These are phyloP conservation scores for Takakia lepidozioides DNA, from an alignment of 225 moss, liverwort and hornwort genomes.

Conservation along the genomic window DNA sequence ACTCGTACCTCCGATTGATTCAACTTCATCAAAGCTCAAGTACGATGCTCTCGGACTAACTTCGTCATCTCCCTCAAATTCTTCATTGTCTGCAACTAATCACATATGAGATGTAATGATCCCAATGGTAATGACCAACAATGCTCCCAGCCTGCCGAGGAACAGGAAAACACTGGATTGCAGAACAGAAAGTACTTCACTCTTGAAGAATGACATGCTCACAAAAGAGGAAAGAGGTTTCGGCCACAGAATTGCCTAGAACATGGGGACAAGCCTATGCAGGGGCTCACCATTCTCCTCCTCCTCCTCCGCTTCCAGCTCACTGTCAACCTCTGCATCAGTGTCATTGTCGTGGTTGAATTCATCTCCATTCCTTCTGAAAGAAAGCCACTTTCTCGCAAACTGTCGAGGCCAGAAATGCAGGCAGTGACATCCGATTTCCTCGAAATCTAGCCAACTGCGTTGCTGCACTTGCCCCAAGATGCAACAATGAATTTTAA, in stretches of 20 bases:
- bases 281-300: constrained; percentile 28
- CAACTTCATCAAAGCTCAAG: no score
- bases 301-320: constrained; percentile 40
- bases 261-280: background rate
- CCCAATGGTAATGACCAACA: no score
- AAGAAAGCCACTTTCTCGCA: constrained; percentile 48
- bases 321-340: constrained; percentile 20
- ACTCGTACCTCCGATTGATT: no score
- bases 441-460: background rate
- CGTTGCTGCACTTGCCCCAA: background rate
- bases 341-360: constrained; percentile 34
- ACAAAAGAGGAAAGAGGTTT: no score
- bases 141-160: background rate
- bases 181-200: no score
- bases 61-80: no score
- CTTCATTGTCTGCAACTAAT: no score
- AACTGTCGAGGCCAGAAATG: constrained; percentile 48
- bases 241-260: no score
- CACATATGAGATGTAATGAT: no score
- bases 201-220: no score
- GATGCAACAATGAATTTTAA: background rate
- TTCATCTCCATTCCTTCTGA: constrained; percentile 39
- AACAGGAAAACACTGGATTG: no score
- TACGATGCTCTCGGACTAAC: no score
- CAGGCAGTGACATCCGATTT: constrained; percentile 5